These are phyloP conservation scores for Taphrina flavorubra DNA, from an alignment of 1,139 yeast species.

Conservation along the genomic window DNA sequence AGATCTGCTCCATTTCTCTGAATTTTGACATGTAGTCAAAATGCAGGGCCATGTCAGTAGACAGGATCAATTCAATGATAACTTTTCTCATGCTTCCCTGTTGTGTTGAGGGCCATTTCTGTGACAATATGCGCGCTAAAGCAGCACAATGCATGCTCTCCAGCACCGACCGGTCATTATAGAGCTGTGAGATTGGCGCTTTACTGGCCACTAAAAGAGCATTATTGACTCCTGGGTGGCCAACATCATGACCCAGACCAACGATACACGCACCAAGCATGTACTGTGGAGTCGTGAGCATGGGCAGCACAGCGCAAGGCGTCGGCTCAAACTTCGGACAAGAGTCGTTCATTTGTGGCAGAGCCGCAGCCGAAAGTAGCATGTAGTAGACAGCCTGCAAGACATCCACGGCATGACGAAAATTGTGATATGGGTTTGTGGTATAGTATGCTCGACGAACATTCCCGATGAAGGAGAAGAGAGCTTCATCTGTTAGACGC, in stretches of 20 bases:
- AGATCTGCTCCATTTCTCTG: conserved; percentile 39
- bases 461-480: conserved; percentile 23
- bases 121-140: conserved; percentile 64
- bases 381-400: conserved; percentile 84
- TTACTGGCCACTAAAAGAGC: conserved; percentile 65
- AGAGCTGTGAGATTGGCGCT: conserved; percentile 70
- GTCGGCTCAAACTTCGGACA: neutral
- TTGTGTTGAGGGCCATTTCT: conserved; percentile 67
- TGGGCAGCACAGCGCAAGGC: conserved; percentile 41
- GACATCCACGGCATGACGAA: conserved; percentile 94
- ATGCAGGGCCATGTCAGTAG: conserved; percentile 96
- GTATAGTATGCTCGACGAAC: conserved; percentile 18
- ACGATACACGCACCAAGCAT: conserved; percentile 70
- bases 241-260: conserved; percentile 93
- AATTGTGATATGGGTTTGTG: conserved; percentile 91
- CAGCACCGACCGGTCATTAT: conserved; percentile 70
- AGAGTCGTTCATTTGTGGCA: conserved; percentile 14
- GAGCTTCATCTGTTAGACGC: conserved; percentile 18
- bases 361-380: conserved; percentile 49
- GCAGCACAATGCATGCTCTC: conserved; percentile 85
- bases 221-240: conserved; percentile 94
- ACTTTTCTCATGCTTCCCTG: conserved; percentile 46
- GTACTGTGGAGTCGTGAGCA: conserved; percentile 54
- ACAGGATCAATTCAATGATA: conserved; percentile 60
- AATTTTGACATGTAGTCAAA: conserved; percentile 66